These are phyloP conservation scores for Nothopassalora personata DNA, from an alignment of 2,329 filamentous ascomycete genomes.

Conservation along the genomic window DNA sequence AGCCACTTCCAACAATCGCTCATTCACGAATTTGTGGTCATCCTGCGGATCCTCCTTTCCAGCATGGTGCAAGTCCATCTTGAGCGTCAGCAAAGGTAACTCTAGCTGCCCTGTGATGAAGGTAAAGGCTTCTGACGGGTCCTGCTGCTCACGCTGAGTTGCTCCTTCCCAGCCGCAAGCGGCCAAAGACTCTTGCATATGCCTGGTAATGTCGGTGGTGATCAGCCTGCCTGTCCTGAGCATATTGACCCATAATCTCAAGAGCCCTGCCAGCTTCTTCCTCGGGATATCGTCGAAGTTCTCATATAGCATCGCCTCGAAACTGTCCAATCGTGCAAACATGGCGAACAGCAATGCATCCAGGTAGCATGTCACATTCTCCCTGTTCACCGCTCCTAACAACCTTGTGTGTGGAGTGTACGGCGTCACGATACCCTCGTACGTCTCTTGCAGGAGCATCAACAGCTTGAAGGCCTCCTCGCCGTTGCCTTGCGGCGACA, in stretches of 20 bases:
- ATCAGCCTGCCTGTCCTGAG: constrained; percentile 80
- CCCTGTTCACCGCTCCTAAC: constrained; percentile 79
- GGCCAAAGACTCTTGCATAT: constrained; percentile 74
- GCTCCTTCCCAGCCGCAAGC: constrained; percentile 88
- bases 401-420: constrained; percentile 69
- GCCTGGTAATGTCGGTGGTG: constrained; percentile 73
- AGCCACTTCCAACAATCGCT: constrained; percentile 82
- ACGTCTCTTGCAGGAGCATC: constrained; percentile 71
- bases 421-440: constrained; percentile 69
- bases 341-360: constrained; percentile 91
- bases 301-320: constrained; percentile 85
- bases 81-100: constrained; percentile 78
- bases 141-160: constrained; percentile 72
- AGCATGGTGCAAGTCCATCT: constrained; percentile 91
- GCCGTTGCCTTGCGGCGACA: constrained; percentile 62
- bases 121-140: constrained; percentile 90
- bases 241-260: constrained; percentile 92
- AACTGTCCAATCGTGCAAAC: constrained; percentile 85
- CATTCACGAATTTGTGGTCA: constrained; percentile 92
- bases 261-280: constrained; percentile 66
- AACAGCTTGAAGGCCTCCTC: constrained; percentile 73
- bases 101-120: constrained; percentile 90
- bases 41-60: constrained; percentile 76
- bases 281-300: constrained; percentile 67
- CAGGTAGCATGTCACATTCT: constrained; percentile 87